A percentile compares a stretch with the other conserved stretches of the same genome.
Evolutionary conservation across 257 asterid species (phyloP).

Genomic region (Osmanthus fragrans): DNA sequence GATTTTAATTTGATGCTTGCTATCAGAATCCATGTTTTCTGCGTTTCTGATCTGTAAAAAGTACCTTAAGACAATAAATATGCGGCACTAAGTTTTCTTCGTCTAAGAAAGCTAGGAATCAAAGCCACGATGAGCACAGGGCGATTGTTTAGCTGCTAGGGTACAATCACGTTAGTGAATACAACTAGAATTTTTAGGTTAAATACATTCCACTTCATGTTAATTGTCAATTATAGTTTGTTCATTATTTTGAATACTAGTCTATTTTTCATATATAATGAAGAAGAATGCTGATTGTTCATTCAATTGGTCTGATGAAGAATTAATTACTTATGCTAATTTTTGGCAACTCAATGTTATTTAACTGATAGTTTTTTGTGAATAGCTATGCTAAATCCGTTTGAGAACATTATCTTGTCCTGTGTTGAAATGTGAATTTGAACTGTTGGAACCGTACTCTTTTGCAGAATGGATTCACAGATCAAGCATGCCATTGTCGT

Average conservation of each 20-base stretch:
- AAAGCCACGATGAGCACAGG: not conserved
- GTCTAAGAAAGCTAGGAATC: not conserved
- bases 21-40: not conserved
- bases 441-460: not conserved
- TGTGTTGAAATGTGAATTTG: not conserved
- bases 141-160: not conserved
- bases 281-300: not conserved
- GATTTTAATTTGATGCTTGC: not conserved
- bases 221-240: not conserved
- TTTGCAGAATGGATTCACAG: constrained; percentile 46
- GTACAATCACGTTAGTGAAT: too few species aligned
- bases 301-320: not conserved
- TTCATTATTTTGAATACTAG: not conserved
- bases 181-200: too few species aligned
- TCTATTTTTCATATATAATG: not conserved
- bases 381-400: not conserved
- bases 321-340: not conserved
- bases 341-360: not conserved
- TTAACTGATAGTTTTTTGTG: not conserved
- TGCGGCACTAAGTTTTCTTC: not conserved
- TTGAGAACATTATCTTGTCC: not conserved
- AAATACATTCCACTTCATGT: not conserved
- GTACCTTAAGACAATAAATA: not conserved
- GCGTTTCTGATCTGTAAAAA: not conserved
- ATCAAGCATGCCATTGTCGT: constrained; percentile 47